Base-by-base conservation (phyloP, 2,329 filamentous ascomycete species). In the Pestalotiopsis sp. region DNA sequence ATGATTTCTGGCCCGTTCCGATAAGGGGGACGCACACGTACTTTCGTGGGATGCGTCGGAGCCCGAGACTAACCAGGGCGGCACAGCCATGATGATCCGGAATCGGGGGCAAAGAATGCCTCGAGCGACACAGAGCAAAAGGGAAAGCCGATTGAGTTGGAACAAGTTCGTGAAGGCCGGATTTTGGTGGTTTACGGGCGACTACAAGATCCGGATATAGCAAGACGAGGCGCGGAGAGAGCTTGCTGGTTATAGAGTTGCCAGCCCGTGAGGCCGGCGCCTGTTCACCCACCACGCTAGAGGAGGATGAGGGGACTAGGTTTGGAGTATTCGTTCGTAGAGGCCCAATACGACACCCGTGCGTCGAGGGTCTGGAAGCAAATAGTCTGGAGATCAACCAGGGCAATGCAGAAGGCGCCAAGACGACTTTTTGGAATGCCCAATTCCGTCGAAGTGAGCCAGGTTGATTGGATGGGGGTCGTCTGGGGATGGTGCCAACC, bases 11-110 rank as follows among this genome's bases (percentile, higher is more conserved):
- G 59, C 13, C 31, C 59, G 59, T 39, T 20, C 59, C 11, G 59
- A 62, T 62, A 62, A 62, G 59, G 59, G 31, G 58, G 23, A 39
- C 58, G 59, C 14, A 36, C 27, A 59, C 57, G 45, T 52, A 52
- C 45, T 52, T 52, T 52, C 45, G 57, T 62, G 59, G 59, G 59
- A 62, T 62, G 59, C 36, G 59, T 36, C 31, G 59, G 59, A 62
- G 59, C 27, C 59, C 59, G 25, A 36, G 14, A 39, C 27, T 39
- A 36, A 20, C 25, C 59, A 62, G 59, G 59, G 27, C 59, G 36
- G 59, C 59, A 62, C 59, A 62, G 59, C 59, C 59, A 62, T 62
- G 31, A 62, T 39, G 59, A 62, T 62, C 59, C 59, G 59, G 25
- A 20, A 62, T 62, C 59, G 59, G 59, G 36, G 36, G 13, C 12